Conservation (phyloP, 768 basidiomycete species). For the Lyophyllum decastes region DNA sequence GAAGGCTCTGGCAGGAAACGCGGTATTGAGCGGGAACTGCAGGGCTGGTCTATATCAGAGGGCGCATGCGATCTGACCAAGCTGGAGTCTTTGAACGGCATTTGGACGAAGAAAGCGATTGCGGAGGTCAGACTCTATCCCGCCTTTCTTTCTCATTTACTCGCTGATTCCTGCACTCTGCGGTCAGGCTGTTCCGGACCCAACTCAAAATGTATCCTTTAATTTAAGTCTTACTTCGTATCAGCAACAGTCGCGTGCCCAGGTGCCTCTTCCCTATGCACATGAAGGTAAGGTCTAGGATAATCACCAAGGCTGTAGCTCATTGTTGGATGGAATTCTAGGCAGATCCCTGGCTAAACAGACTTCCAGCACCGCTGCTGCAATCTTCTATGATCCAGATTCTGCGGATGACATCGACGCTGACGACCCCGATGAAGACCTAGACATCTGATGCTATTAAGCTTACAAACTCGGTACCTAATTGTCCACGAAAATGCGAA, state of each 20-base stretch:
- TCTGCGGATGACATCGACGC: slow-evolving; percentile 94
- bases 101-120: slow-evolving; percentile 41
- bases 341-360: slow-evolving; percentile 32
- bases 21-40: slow-evolving; percentile 59
- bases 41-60: slow-evolving; percentile 54
- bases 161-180: background rate
- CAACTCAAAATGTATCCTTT: slow-evolving; percentile 77
- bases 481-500: background rate
- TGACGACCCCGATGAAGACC: slow-evolving; percentile 94
- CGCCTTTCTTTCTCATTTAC: background rate
- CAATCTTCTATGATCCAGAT: slow-evolving; percentile 89
- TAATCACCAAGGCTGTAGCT: background rate
- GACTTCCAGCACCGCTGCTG: slow-evolving; percentile 28
- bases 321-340: slow-evolving; percentile 16
- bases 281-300: slow-evolving; percentile 65
- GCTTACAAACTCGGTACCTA: background rate
- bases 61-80: slow-evolving; percentile 48
- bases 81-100: slow-evolving; percentile 51
- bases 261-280: slow-evolving; percentile 87
- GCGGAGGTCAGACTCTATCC: slow-evolving; percentile 30
- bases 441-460: slow-evolving; percentile 61
- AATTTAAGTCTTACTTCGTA: slow-evolving; percentile 83
- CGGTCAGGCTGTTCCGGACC: slow-evolving; percentile 46
- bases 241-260: slow-evolving; percentile 77
- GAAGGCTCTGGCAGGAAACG: slow-evolving; percentile 47